Conservation (phyloP, 345 rosid species). For the Euphorbia lathyris region DNA sequence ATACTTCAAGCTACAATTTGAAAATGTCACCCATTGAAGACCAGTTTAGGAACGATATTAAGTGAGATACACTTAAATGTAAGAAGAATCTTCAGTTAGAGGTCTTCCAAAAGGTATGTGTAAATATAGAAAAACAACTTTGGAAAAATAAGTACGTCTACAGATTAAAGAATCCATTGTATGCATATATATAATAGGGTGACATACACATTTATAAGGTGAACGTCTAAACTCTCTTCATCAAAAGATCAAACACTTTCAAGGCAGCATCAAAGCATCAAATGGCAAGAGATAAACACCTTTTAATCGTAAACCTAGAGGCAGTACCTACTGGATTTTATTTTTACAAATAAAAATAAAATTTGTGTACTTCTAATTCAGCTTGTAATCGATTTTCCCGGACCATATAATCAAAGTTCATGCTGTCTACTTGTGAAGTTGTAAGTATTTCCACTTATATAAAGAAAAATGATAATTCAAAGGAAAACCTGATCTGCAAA, state of each 20-base stretch:
- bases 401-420: not conserved
- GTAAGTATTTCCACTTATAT: not conserved
- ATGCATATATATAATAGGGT: not conserved
- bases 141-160: not conserved
- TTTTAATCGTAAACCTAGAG: not conserved
- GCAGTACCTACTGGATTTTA: not conserved
- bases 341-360: no score
- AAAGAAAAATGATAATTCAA: not conserved
- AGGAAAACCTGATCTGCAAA: slow-evolving; percentile 64
- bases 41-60: not conserved
- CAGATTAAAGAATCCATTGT: not conserved
- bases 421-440: not conserved
- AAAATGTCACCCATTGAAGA: slow-evolving; percentile 2
- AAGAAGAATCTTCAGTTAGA: not conserved
- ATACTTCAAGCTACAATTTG: slow-evolving; percentile 53
- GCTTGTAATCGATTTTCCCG: not conserved
- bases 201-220: not conserved
- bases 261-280: not conserved
- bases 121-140: not conserved
- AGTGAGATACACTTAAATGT: not conserved
- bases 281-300: not conserved
- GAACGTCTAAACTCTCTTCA: not conserved
- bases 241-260: not conserved
- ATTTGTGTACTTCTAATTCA: not conserved
- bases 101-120: not conserved